Base-by-base conservation (phyloP, 345 rosid species). In the Litchi chinensis region DNA sequence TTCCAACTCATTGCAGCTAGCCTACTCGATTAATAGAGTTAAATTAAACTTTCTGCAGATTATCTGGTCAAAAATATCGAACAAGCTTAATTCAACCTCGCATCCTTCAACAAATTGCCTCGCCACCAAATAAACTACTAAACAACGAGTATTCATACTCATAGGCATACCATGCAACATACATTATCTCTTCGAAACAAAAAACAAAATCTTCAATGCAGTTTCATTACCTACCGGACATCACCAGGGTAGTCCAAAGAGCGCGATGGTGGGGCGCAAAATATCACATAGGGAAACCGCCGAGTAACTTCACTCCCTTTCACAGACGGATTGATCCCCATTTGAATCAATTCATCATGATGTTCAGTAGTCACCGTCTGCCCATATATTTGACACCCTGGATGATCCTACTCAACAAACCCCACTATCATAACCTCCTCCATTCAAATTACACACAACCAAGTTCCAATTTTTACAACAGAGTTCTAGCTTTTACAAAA, bases 241-340 rank as follows among this genome's bases (percentile, higher is more conserved):
- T 96, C 99, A 80, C 83, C 90, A 64, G 97, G 87, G 70, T 96
- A 96, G 70, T 96, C 97, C 1, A 89, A 76, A 74, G 94, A 85
- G 79, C 88, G 88, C 37, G 97, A 91, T 19, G 98, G 98, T 46
- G 99, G 99, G 59, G 99, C 99, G 85, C 99, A 96, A 80, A 92
- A 96, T 64, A 96, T 86, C 32, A 96, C 92, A 79, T 88, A 89
- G 12, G 98, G 93, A 79, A 88, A 92, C 80, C 75, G 87, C 8
- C 79, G 88, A 68, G 71, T 82, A 66, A 78, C 75, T 71, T 81
- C 81, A 37, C 84, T 78, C 83, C 77, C 93, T 77, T 86, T 89
- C 83, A 94, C 71, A 71, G 85, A 85, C 64, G 99, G 99, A 71
- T 85, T 88, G 70, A 96, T 94, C 65, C 95, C 97, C 87, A 91